Evolutionary conservation across 2,329 filamentous ascomycete species (phyloP).

Genomic region (Diaporthe capsici): DNA sequence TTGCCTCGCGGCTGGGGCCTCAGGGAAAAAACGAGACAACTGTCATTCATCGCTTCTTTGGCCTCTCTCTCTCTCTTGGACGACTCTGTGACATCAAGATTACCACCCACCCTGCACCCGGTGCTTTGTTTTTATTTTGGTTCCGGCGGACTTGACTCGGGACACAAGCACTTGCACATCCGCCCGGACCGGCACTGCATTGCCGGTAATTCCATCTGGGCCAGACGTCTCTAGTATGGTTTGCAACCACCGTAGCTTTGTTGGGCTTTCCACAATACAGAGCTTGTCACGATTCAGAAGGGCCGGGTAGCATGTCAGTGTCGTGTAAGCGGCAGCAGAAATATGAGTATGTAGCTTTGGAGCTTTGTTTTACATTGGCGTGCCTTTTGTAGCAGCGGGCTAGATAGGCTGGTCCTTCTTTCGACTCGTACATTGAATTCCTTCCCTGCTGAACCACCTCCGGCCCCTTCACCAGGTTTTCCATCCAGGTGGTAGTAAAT

Average conservation of each 20-base stretch:
- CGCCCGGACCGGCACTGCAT: conserved; percentile 12
- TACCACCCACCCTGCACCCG: background rate
- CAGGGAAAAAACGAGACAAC: background rate
- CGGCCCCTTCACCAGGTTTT: background rate
- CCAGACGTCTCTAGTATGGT: background rate
- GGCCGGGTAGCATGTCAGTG: background rate
- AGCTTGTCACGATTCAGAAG: conserved; percentile 3
- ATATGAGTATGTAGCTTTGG: background rate
- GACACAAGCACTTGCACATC: background rate
- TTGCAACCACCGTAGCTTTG: conserved; percentile 1
- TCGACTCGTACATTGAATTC: background rate
- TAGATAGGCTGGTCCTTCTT: background rate
- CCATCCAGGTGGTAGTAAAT: background rate
- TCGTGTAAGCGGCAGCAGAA: background rate
- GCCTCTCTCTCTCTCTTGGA: conserved; percentile 3
- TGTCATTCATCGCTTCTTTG: background rate
- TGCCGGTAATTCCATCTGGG: background rate
- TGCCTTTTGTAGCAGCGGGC: conserved; percentile 4
- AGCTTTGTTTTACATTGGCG: background rate
- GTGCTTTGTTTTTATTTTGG: background rate
- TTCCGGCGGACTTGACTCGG: conserved; percentile 21
- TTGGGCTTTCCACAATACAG: background rate
- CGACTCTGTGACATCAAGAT: conserved; percentile 23
- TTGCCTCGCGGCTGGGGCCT: background rate
- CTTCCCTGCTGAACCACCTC: background rate